phyloP scores from a whole-genome alignment of 2,329 filamentous ascomycete genomes.

The Colletotrichum echinochloae region DNA sequence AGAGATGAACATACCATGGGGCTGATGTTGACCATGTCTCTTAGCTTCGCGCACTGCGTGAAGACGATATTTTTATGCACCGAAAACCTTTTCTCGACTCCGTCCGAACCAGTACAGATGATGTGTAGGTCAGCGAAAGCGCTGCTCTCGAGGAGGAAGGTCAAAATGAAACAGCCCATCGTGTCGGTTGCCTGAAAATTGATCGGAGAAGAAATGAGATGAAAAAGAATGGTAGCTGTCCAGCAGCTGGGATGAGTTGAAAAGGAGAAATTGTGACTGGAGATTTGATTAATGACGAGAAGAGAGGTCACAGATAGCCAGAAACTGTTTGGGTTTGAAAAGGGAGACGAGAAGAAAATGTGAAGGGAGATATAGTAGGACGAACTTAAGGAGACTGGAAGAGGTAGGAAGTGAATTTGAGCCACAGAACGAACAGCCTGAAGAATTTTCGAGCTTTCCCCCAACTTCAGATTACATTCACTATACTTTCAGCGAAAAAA shows the following conservation, averaged over 20 bases:
- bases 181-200: not conserved
- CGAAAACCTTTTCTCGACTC: not conserved
- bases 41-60: conserved; percentile 7
- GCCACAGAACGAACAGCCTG: not conserved
- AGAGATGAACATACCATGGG: not conserved
- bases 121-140: not conserved
- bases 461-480: not conserved
- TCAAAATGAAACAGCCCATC: conserved; percentile 17
- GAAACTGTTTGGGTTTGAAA: not conserved
- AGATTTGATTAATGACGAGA: not conserved
- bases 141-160: not conserved
- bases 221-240: not conserved
- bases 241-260: not conserved
- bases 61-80: conserved; percentile 14
- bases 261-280: not conserved
- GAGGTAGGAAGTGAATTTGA: not conserved
- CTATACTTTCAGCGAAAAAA: not conserved
- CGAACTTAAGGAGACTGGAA: not conserved
- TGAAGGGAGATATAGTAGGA: not conserved
- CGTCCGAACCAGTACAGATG: not conserved
- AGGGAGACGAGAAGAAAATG: not conserved
- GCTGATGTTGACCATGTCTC: not conserved
- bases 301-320: not conserved
- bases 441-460: no score
- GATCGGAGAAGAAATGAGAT: not conserved